A percentile compares a stretch with the other conserved stretches of the same genome.
Evolutionary conservation across 2,329 filamentous ascomycete species (phyloP).

Genomic region (Diaporthe citrichinensis): DNA sequence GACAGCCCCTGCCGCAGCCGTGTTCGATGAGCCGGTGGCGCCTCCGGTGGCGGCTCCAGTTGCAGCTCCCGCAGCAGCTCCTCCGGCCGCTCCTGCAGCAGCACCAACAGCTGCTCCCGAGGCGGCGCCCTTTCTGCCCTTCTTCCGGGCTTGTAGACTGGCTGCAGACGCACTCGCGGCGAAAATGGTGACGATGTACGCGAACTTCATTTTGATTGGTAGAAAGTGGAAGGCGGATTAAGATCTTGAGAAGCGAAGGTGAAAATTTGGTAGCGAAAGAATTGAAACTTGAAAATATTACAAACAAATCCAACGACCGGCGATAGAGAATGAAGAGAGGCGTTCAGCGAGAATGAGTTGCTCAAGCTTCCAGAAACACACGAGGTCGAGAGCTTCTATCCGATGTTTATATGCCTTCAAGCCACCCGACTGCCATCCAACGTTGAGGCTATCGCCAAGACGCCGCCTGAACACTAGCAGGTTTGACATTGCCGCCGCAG

Average conservation of each 20-base stretch:
- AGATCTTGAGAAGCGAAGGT: neutral
- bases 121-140: neutral
- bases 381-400: neutral
- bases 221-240: neutral
- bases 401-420: neutral
- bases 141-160: constrained; percentile 6
- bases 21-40: constrained; percentile 8
- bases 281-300: constrained; percentile 9
- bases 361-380: too few species aligned
- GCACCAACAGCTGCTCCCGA: constrained; percentile 1
- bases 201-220: constrained; percentile 27
- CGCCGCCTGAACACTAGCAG: constrained; percentile 16
- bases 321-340: constrained; percentile 26
- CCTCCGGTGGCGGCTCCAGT: constrained; percentile 30
- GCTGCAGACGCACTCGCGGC: constrained; percentile 23
- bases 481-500: constrained; percentile 30
- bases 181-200: constrained; percentile 9
- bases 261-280: neutral
- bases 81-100: neutral
- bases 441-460: constrained; percentile 25
- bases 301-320: constrained; percentile 30
- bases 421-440: neutral
- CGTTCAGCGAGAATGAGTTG: constrained; percentile 2
- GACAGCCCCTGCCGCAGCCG: constrained; percentile 18
- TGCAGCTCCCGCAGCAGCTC: neutral